Evolutionary conservation across 1,139 yeast genomes (phyloP), one percentile per base, ranked within the genome.

Genomic region (Williopsis jadinii): DNA sequence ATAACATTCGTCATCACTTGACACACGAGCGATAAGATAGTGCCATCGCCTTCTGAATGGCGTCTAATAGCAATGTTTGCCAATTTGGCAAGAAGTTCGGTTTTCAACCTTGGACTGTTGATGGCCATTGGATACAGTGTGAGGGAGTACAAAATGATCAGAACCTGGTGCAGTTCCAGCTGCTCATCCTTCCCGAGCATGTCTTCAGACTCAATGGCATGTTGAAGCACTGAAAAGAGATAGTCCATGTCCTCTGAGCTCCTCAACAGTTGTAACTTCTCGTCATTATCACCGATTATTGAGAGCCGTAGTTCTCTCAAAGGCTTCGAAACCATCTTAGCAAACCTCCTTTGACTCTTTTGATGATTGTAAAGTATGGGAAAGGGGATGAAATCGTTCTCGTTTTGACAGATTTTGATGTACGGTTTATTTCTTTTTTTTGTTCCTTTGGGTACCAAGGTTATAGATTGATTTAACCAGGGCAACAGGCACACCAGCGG

Each of bases 71-170:
- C 24, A 19, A 19, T 19, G 24, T 19, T 19, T 19, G 24, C 24
- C 24, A 19, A 19, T 19, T 19, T 19, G 24, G 24, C 24, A 19
- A 19, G 4, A 19, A 19, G 24, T 19, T 19, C 24, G 6, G 24
- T 19, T 19, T 19, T 19, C 24, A 19, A 6, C 24, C 4, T 19
- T 19, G 24, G 35, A 9, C 28, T 33, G n/a, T 33, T 11, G 11
- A 33, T 33, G 13, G 11, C 26, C 14, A 12, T n/a, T 11, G 45
- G 36, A 4, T 36, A 39, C 8, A 42, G 54, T 2, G 63, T 52
- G 41, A 61, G 51, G 3, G 66, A 62, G 35, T 60, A 60, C 3
- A 64, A 35, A 8, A 64, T 56, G 9, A 59, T 39, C 24, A 54
- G 35, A 3, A 45, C 24, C 38, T 53, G 49, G 10, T 52, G 38